Base-by-base conservation (phyloP, 2,329 filamentous ascomycete species). In the Penicillium sp. region DNA sequence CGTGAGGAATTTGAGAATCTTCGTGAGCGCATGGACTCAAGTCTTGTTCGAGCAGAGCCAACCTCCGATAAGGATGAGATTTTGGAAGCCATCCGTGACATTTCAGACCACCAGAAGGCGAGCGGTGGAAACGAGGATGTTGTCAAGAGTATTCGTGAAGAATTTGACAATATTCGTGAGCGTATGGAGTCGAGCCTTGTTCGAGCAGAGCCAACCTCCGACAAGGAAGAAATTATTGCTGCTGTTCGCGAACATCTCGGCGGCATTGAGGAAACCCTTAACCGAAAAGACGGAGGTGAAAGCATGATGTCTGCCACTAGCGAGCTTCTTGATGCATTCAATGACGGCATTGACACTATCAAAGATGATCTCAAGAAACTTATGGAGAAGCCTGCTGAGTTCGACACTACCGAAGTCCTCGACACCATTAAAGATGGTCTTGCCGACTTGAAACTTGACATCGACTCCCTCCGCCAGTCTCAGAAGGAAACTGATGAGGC, bases 401-500 rank as follows among this genome's bases (percentile, higher is more conserved):
- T 93, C 72, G 92, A 89, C 0, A 93, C 90, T 55, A 90, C 96
- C 60, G 92, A 97, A 73, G 92, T 97, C 48, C 80, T 97, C 1
- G 90, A 96, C 55, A 91, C 90, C 0, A 81, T 97, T 52, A 95
- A 89, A 70, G 83, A 87, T n/a, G 92, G 92, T 0, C 79, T 97
- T 8, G 86, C 89, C 39, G 83, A 82, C 34, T 81, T 97, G 14
- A 87, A 87, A 49, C 81, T 84, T 2, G 92, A 97, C 45, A 90
- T 97, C 60, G 89, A 92, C 52, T 81, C 82, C 18, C 80, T 97
- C 34, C 89, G 89, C n/a, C 85, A 88, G 21, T 69, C 72, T 19
- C 72, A 45, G 26, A 45, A 62, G 64, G n/a, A 18, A 19, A 23
- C 34, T 16, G 83, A 85, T 2, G 76, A 88, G 18, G 77, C 81